Percentiles rank a stretch among this genome's conserved stretches.
Evolutionary conservation across 768 basidiomycete species (phyloP).

Genomic region (Cystofilobasidium ferigula): DNA sequence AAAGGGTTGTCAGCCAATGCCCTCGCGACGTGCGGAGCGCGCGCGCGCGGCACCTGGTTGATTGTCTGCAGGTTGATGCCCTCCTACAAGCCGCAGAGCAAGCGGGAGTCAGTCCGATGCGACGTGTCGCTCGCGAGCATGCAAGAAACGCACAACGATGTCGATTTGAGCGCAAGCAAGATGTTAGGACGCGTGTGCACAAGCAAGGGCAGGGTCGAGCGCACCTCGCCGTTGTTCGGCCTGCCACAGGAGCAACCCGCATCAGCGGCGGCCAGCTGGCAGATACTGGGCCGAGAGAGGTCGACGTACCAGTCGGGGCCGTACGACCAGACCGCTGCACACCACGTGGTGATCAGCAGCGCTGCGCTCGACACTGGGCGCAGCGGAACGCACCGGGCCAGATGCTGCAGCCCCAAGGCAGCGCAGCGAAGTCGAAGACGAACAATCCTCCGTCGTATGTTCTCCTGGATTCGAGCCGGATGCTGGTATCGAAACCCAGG

Average conservation of each 20-base stretch:
- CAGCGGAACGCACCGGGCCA: neutral
- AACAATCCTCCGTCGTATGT: slow-evolving; percentile 8
- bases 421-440: neutral
- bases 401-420: slow-evolving; percentile 7
- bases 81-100: neutral
- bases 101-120: no score
- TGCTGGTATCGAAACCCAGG: neutral
- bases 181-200: neutral
- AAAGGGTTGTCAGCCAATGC: neutral
- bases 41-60: neutral
- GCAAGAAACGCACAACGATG: neutral
- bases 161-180: neutral
- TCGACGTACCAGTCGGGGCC: neutral
- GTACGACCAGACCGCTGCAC: slow-evolving; percentile 4
- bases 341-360: no score
- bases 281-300: no score
- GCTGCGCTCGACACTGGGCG: no score
- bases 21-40: neutral
- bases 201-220: neutral
- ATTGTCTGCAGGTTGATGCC: neutral
- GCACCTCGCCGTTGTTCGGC: slow-evolving; percentile 19
- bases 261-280: neutral
- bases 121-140: neutral
- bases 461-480: slow-evolving; percentile 11
- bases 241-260: neutral